Evolutionary conservation across 805 yeast species (phyloP).

Genomic region (Saccharomyces paradoxus): DNA sequence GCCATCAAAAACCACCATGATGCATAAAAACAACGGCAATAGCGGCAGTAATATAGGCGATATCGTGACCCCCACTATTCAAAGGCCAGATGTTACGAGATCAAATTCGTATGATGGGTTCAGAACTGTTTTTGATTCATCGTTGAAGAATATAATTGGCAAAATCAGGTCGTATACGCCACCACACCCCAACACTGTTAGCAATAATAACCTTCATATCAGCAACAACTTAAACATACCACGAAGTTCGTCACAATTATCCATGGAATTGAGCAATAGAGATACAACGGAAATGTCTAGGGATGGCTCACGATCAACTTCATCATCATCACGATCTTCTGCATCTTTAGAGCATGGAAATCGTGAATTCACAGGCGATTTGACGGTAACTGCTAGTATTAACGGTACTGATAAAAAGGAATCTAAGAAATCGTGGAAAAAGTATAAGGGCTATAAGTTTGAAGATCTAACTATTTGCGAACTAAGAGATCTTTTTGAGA

Average conservation of each 20-base stretch:
- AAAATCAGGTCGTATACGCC: conserved; percentile 28
- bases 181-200: conserved; percentile 9
- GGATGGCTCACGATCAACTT: not conserved
- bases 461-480: conserved; percentile 27
- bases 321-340: not conserved
- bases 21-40: not conserved
- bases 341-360: not conserved
- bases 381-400: not conserved
- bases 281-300: not conserved
- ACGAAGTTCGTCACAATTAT: conserved; percentile 1
- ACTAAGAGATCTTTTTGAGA: conserved; percentile 24
- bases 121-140: conserved; percentile 23
- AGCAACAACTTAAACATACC: not conserved
- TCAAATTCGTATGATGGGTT: conserved; percentile 25
- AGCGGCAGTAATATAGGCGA: not conserved
- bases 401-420: not conserved
- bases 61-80: not conserved
- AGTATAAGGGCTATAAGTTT: conserved; percentile 18
- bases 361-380: not conserved
- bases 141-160: conserved; percentile 25
- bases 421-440: conserved; percentile 16
- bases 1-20: conserved; percentile 6
- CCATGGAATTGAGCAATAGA: not conserved
- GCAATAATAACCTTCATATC: not conserved
- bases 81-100: conserved; percentile 5